Percentiles rank a stretch among this genome's conserved stretches.
These are phyloP conservation scores for Vachellia collinsii DNA, from an alignment of 306 rosid species.

Conservation along the genomic window DNA sequence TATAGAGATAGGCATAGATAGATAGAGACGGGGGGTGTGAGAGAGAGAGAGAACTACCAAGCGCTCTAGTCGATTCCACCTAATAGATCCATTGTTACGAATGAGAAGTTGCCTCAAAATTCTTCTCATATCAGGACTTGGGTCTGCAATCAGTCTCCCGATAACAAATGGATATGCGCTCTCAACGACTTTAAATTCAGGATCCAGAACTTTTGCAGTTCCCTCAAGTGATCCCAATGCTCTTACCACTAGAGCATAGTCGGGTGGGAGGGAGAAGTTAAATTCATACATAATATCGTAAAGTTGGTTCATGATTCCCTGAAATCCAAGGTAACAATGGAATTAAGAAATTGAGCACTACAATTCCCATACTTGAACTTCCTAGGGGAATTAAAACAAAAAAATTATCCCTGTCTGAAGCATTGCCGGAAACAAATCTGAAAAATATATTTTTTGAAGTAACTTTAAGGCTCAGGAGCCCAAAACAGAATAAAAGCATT, in stretches of 20 bases:
- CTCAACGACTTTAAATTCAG: slow-evolving; percentile 86
- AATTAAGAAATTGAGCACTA: slow-evolving; percentile 18
- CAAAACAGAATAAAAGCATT: slow-evolving; percentile 25
- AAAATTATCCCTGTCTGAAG: not conserved
- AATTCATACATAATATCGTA: slow-evolving; percentile 87
- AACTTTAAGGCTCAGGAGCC: slow-evolving; percentile 24
- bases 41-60: slow-evolving; percentile 56
- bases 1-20: not conserved
- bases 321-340: slow-evolving; percentile 51
- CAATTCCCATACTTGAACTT: slow-evolving; percentile 28
- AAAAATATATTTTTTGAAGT: slow-evolving; percentile 25
- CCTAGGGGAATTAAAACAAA: slow-evolving; percentile 6
- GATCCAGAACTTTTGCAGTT: slow-evolving; percentile 94
- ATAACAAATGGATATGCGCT: slow-evolving; percentile 93
- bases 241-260: slow-evolving; percentile 94
- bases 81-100: slow-evolving; percentile 79
- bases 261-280: slow-evolving; percentile 92
- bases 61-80: slow-evolving; percentile 98
- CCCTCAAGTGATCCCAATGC: slow-evolving; percentile 96
- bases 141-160: slow-evolving; percentile 92
- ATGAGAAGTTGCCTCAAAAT: slow-evolving; percentile 91
- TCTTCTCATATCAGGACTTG: slow-evolving; percentile 96
- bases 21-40: not conserved
- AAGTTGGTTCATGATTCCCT: slow-evolving; percentile 93
- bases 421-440: not conserved